Evolutionary conservation across 148 eudicot species (phyloP).

Genomic region (Amaranthus hypochondriacus): DNA sequence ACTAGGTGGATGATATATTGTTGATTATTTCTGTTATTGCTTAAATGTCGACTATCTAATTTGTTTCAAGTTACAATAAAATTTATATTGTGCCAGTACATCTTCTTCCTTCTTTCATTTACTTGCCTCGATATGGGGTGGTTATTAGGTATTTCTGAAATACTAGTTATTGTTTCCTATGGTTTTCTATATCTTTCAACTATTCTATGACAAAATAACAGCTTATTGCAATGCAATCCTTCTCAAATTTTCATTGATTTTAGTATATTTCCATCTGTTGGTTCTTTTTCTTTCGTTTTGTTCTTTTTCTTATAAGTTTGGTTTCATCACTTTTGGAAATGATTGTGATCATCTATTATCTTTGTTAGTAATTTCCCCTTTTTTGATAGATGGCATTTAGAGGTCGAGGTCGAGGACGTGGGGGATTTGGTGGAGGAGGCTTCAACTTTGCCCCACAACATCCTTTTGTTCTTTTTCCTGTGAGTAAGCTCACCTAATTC

Average conservation of each 20-base stretch:
- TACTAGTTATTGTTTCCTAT: no score
- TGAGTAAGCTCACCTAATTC: constrained; percentile 14
- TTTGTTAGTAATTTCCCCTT: neutral
- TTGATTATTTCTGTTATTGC: no score
- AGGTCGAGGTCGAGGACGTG: constrained; percentile 32
- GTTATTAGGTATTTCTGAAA: no score
- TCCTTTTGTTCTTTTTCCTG: constrained; percentile 27
- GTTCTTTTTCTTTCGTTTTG: neutral
- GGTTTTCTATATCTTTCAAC: no score
- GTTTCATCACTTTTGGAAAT: neutral
- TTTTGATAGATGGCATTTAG: constrained; percentile 28
- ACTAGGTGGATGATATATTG: no score
- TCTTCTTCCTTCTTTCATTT: no score
- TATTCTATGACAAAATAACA: no score
- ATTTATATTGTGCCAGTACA: no score
- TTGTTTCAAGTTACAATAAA: no score
- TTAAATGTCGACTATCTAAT: no score
- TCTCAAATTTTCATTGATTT: neutral
- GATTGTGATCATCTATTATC: neutral
- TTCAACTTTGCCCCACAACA: constrained; percentile 17
- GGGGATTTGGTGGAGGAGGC: constrained; percentile 18
- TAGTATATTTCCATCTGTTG: neutral
- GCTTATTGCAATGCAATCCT: no score
- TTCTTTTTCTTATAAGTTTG: neutral
- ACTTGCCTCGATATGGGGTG: no score